A percentile compares a stretch with the other conserved stretches of the same genome.
These are phyloP conservation scores for Priceomyces carsonii DNA, from an alignment of 805 yeast species.

Conservation along the genomic window DNA sequence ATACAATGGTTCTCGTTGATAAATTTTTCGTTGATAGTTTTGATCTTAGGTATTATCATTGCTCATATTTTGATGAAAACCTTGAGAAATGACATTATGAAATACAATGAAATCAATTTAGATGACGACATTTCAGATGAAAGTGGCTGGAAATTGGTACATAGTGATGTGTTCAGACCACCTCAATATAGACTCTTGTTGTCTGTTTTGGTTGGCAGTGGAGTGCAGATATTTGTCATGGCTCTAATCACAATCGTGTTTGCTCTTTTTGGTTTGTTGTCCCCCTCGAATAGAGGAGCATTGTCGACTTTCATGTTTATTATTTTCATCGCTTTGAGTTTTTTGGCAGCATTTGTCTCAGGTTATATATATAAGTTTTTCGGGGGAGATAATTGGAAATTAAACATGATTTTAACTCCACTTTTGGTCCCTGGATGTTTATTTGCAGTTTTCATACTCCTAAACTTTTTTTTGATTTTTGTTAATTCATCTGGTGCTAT, in stretches of 20 bases:
- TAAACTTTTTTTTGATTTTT: constrained; percentile 79
- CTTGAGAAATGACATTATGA: constrained; percentile 78
- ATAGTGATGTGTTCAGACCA: constrained; percentile 91
- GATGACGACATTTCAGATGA: constrained; percentile 89
- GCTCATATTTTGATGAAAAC: constrained; percentile 78
- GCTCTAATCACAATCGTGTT: constrained; percentile 67
- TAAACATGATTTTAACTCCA: constrained; percentile 82
- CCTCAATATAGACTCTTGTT: constrained; percentile 71
- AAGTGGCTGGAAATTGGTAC: constrained; percentile 94
- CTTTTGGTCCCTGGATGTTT: constrained; percentile 78
- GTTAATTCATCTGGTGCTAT: constrained; percentile 91
- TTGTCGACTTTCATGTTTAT: constrained; percentile 87
- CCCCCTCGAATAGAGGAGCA: constrained; percentile 95
- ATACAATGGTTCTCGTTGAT: constrained; percentile 95
- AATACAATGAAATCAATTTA: constrained; percentile 85
- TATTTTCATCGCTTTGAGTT: constrained; percentile 76
- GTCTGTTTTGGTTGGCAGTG: constrained; percentile 85
- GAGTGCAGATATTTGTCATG: constrained; percentile 82
- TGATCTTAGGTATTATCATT: constrained; percentile 74
- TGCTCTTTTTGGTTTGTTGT: constrained; percentile 84
- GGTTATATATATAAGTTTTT: constrained; percentile 83
- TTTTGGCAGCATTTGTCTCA: constrained; percentile 84
- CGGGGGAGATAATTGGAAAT: constrained; percentile 91
- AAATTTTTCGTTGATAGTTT: constrained; percentile 80
- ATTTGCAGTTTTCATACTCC: constrained; percentile 60